Conservation (phyloP, 768 basidiomycete species). For the Rhodotorula paludigena region DNA sequence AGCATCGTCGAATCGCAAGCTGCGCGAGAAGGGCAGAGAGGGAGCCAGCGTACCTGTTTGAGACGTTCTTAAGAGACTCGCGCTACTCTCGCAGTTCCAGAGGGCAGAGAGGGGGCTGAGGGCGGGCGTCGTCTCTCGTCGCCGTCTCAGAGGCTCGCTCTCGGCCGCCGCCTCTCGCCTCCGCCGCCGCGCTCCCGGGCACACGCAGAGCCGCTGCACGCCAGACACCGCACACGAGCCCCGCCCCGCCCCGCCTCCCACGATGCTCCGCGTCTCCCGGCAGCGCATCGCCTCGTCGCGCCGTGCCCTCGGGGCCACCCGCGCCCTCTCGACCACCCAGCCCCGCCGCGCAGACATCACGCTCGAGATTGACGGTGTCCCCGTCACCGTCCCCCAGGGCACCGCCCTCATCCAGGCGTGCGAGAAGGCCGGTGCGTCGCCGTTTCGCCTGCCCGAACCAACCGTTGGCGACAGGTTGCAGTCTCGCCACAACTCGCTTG, state of each 20-base stretch:
- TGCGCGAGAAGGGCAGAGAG: no score
- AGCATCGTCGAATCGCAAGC: no score
- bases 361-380: conserved; percentile 91
- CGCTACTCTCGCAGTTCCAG: no score
- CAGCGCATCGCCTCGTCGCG: not conserved
- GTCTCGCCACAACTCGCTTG: no score
- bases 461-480: no score
- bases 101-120: no score
- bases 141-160: no score
- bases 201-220: not conserved
- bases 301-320: conserved; percentile 5
- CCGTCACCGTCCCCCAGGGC: conserved; percentile 94
- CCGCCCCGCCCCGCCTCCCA: not conserved
- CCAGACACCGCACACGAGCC: no score
- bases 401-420: conserved; percentile 44
- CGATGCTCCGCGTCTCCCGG: conserved; percentile 24
- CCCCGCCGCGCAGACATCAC: conserved; percentile 55
- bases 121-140: not conserved
- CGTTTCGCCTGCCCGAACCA: not conserved
- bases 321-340: conserved; percentile 9
- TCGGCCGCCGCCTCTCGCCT: not conserved
- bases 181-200: not conserved
- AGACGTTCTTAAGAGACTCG: no score
- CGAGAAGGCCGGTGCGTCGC: conserved; percentile 42
- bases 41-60: no score